Evolutionary conservation across 2,329 filamentous ascomycete species (phyloP).

Genomic region (Aspergillus pseudotamarii): DNA sequence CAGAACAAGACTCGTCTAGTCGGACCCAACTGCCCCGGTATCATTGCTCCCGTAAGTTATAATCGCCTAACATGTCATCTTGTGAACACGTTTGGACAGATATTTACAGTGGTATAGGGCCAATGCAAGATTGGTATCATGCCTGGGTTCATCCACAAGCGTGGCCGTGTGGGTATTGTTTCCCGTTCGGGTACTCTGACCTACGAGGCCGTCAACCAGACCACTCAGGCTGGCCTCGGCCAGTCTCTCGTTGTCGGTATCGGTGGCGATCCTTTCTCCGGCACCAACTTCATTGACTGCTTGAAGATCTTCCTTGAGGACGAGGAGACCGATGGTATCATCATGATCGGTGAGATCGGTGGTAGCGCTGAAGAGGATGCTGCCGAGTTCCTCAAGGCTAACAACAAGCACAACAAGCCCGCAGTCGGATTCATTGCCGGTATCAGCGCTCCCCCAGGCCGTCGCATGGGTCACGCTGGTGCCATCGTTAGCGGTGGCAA

Average conservation of each 20-base stretch:
- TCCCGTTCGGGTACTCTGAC: slow-evolving; percentile 97
- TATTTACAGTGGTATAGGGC: slow-evolving; percentile 54
- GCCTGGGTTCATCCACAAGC: slow-evolving; percentile 99
- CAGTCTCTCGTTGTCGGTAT: slow-evolving; percentile 98
- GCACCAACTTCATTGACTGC: slow-evolving; percentile 99
- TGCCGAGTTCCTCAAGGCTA: slow-evolving; percentile 88
- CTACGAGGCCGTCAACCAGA: slow-evolving; percentile 99
- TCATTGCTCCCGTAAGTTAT: slow-evolving; percentile 72
- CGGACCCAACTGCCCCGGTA: slow-evolving; percentile 96
- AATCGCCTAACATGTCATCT: background rate
- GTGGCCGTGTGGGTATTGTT: slow-evolving; percentile 97
- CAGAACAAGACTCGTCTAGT: slow-evolving; percentile 96
- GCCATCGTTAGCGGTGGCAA: slow-evolving; percentile 97
- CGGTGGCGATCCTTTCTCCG: slow-evolving; percentile 96
- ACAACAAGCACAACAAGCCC: slow-evolving; percentile 94
- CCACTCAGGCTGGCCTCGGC: slow-evolving; percentile 91
- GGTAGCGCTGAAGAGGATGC: slow-evolving; percentile 97
- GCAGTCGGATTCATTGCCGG: slow-evolving; percentile 98
- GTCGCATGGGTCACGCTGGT: slow-evolving; percentile 98
- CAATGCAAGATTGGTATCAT: slow-evolving; percentile 99
- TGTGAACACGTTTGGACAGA: background rate
- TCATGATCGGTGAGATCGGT: slow-evolving; percentile 99
- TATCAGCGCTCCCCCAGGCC: slow-evolving; percentile 93
- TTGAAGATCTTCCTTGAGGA: slow-evolving; percentile 95
- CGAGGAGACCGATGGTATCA: slow-evolving; percentile 95